A percentile compares a stretch with the other conserved stretches of the same genome.
These are phyloP conservation scores for Samsoniella hepiali DNA, from an alignment of 2,329 filamentous ascomycete genomes.

Conservation along the genomic window DNA sequence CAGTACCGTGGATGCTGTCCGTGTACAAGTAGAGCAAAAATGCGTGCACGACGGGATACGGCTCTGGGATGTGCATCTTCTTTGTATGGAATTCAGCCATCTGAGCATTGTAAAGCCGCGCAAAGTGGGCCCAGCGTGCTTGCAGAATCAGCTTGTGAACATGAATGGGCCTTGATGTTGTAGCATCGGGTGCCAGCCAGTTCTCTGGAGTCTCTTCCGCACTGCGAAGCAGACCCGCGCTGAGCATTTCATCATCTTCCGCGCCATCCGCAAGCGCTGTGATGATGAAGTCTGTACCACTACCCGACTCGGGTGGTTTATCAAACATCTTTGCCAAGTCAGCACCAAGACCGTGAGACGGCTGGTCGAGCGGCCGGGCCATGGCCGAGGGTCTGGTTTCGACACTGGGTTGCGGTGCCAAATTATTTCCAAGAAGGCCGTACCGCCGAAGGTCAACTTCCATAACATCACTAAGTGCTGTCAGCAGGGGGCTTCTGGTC, in stretches of 20 bases:
- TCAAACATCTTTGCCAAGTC: conserved; percentile 89
- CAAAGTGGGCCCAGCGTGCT: conserved; percentile 95
- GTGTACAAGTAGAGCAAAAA: conserved; percentile 98
- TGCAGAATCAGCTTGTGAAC: conserved; percentile 94
- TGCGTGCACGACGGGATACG: conserved; percentile 87
- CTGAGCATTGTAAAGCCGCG: conserved; percentile 83
- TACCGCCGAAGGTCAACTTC: conserved; percentile 90
- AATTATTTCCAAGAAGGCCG: conserved; percentile 80
- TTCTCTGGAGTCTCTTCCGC: conserved; percentile 44
- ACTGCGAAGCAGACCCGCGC: conserved; percentile 46
- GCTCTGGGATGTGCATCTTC: conserved; percentile 96
- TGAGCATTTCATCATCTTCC: conserved; percentile 62
- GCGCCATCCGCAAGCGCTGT: conserved; percentile 81
- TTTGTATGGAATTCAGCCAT: conserved; percentile 98
- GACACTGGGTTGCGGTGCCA: conserved; percentile 52
- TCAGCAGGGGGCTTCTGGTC: conserved; percentile 21
- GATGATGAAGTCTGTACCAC: conserved; percentile 85
- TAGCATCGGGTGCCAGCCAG: conserved; percentile 59
- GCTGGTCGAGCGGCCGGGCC: conserved; percentile 47
- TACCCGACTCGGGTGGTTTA: conserved; percentile 75
- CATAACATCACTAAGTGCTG: conserved; percentile 69
- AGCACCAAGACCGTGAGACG: conserved; percentile 69
- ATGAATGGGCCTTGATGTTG: conserved; percentile 80
- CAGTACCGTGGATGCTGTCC: conserved; percentile 69
- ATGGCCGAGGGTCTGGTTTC: conserved; percentile 50